Evolutionary conservation across 345 rosid species (phyloP).

Genomic region (Noccaea caerulescens): DNA sequence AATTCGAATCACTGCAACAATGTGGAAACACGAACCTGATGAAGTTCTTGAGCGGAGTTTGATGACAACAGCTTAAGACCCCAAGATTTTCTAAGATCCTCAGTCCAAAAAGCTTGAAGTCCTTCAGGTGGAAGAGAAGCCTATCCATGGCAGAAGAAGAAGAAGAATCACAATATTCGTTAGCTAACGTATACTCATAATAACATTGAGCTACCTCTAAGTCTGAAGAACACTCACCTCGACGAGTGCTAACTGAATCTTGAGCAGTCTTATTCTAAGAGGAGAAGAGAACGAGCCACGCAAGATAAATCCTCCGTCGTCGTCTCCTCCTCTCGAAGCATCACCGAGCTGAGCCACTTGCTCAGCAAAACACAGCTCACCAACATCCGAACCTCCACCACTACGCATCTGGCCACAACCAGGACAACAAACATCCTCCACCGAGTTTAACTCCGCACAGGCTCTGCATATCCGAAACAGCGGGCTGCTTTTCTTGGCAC

Average conservation of each 20-base stretch:
- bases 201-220: too few species aligned
- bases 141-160: constrained; percentile 43
- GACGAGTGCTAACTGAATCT: constrained; percentile 63
- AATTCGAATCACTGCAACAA: background rate
- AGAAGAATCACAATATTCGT: constrained; percentile 16
- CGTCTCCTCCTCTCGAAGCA: constrained; percentile 34
- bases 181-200: background rate
- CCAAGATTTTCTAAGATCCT: constrained; percentile 61
- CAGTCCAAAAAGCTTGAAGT: constrained; percentile 67
- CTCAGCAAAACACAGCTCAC: constrained; percentile 51
- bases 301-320: constrained; percentile 18
- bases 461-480: constrained; percentile 56
- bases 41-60: constrained; percentile 60
- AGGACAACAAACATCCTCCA: constrained; percentile 52
- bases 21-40: constrained; percentile 54
- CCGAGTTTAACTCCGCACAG: constrained; percentile 57
- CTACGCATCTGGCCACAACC: constrained; percentile 51
- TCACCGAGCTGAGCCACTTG: constrained; percentile 50
- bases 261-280: constrained; percentile 62
- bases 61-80: constrained; percentile 64
- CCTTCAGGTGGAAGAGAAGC: constrained; percentile 74
- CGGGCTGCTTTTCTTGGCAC: constrained; percentile 58
- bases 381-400: constrained; percentile 34
- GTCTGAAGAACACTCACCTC: constrained; percentile 53
- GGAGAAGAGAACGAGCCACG: constrained; percentile 52